A percentile compares a stretch with the other conserved stretches of the same genome.
Conservation (phyloP, 768 basidiomycete species). For the Leccinum obscurum region DNA sequence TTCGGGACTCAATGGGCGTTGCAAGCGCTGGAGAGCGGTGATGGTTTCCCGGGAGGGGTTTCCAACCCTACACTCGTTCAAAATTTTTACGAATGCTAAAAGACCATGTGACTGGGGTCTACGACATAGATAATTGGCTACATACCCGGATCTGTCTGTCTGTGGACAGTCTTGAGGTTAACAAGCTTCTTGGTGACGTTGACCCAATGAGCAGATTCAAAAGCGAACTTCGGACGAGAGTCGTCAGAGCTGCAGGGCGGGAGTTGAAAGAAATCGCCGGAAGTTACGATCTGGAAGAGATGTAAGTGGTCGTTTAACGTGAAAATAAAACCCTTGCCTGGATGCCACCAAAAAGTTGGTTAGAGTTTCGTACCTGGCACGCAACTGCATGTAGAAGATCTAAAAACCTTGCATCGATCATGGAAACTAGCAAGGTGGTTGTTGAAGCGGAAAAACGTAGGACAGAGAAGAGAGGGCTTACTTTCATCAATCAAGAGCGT, state of each 20-base stretch:
- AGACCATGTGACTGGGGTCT: background rate
- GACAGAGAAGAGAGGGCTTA: background rate
- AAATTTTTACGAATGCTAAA: background rate
- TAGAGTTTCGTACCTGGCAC: background rate
- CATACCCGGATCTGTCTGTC: background rate
- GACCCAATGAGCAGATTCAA: background rate
- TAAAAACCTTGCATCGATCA: background rate
- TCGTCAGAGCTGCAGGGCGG: background rate
- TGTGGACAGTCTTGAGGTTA: background rate
- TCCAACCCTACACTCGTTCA: background rate
- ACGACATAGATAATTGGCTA: no score
- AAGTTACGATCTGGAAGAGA: background rate
- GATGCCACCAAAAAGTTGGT: background rate
- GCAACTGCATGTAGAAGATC: background rate
- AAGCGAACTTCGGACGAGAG: background rate
- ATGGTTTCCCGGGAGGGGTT: background rate
- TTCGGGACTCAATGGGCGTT: background rate
- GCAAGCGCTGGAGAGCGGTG: background rate
- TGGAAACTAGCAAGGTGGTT: background rate
- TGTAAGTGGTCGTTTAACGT: background rate
- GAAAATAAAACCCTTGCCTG: background rate
- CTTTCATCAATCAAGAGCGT: background rate
- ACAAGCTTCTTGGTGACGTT: background rate
- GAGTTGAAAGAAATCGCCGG: slow-evolving; percentile 1
- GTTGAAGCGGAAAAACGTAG: no score